These are phyloP conservation scores for Oidium heveae DNA, from an alignment of 2,329 filamentous ascomycete genomes.

Conservation along the genomic window DNA sequence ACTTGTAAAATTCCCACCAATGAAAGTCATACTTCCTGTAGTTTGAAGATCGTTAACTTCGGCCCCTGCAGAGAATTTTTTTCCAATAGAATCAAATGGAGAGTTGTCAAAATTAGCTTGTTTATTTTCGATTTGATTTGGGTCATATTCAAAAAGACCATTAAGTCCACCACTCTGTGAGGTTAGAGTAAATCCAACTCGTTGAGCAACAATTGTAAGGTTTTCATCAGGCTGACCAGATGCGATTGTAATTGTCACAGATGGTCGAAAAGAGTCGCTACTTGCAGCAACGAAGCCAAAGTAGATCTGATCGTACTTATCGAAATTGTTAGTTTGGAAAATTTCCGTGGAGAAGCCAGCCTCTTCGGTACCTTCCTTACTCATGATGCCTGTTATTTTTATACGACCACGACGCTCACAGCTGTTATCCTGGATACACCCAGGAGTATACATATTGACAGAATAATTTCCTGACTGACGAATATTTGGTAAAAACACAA, in stretches of 20 bases:
- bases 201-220: constrained; percentile 69
- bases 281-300: constrained; percentile 61
- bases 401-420: constrained; percentile 58
- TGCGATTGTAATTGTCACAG: constrained; percentile 50
- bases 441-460: constrained; percentile 76
- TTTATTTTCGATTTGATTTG: constrained; percentile 30
- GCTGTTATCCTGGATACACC: constrained; percentile 55
- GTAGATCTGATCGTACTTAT: constrained; percentile 90
- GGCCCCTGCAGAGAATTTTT: constrained; percentile 39
- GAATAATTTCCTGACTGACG: constrained; percentile 78
- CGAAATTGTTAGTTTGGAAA: constrained; percentile 81
- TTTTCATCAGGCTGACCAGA: constrained; percentile 32
- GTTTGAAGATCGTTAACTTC: constrained; percentile 44
- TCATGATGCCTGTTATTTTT: constrained; percentile 53
- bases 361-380: constrained; percentile 18
- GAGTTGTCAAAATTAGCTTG: constrained; percentile 39
- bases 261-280: constrained; percentile 48
- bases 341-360: constrained; percentile 33
- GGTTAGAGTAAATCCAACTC: constrained; percentile 51
- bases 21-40: constrained; percentile 38
- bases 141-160: constrained; percentile 73
- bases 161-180: constrained; percentile 62
- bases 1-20: constrained; percentile 66
- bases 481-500: constrained; percentile 66
- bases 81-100: constrained; percentile 51